A percentile compares a stretch with the other conserved stretches of the same genome.
Conservation (phyloP, 768 basidiomycete genomes). For the Termitomyces heimii region DNA sequence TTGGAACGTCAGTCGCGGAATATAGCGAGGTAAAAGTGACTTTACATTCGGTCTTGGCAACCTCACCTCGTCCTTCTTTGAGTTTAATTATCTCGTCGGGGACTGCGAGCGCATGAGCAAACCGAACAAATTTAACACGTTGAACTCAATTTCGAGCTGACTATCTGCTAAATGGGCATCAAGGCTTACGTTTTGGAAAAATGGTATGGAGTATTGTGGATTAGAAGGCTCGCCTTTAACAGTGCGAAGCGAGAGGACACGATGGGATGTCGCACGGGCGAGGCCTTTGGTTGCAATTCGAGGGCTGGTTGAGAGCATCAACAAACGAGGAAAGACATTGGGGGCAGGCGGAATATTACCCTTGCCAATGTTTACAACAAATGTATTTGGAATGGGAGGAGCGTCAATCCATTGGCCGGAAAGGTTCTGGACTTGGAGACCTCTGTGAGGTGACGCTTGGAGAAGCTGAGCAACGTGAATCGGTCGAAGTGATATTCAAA, state of each 20-base stretch:
- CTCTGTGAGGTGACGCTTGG: conserved; percentile 72
- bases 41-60: conserved; percentile 56
- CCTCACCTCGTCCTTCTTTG: conserved; percentile 48
- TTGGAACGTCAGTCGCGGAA: not conserved
- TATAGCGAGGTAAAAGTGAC: conserved; percentile 13
- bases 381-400: conserved; percentile 71
- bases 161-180: conserved; percentile 44
- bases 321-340: not conserved
- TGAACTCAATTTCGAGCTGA: conserved; percentile 29
- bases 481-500: not conserved
- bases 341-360: conserved; percentile 28
- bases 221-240: conserved; percentile 25
- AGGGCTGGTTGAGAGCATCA: conserved; percentile 40
- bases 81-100: conserved; percentile 60
- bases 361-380: conserved; percentile 80
- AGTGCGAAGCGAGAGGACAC: conserved; percentile 63
- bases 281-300: conserved; percentile 74
- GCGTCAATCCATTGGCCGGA: conserved; percentile 80
- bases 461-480: conserved; percentile 43
- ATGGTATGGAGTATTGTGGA: conserved; percentile 77
- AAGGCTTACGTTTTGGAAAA: conserved; percentile 77
- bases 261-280: conserved; percentile 76
- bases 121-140: not conserved
- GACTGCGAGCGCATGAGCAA: conserved; percentile 30
- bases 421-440: conserved; percentile 80